Percentiles rank a stretch among this genome's conserved stretches.
phyloP scores from a whole-genome alignment of 2,329 filamentous ascomycete genomes.

The Diaporthe ilicicola region DNA sequence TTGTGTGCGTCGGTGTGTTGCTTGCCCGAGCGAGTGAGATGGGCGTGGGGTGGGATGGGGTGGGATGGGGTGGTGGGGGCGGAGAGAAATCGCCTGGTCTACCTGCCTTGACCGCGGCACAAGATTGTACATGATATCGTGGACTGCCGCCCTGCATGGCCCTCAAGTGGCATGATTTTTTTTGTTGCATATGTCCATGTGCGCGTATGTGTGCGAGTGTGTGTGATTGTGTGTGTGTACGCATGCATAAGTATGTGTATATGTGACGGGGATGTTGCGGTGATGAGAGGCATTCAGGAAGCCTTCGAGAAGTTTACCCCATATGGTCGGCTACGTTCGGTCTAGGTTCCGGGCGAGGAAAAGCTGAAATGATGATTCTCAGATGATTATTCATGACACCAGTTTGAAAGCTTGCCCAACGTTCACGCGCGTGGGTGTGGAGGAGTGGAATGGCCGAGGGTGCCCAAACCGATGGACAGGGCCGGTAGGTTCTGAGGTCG shows the following conservation, averaged over 20 bases:
- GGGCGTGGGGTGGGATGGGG: background rate
- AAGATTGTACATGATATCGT: background rate
- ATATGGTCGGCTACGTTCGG: background rate
- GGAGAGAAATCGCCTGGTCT: background rate
- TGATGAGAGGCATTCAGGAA: background rate
- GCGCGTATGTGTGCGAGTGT: too few species aligned
- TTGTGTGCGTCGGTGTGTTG: slow-evolving; percentile 8
- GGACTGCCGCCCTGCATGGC: background rate
- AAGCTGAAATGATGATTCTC: slow-evolving; percentile 11
- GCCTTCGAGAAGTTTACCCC: slow-evolving; percentile 10
- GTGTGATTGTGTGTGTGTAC: background rate
- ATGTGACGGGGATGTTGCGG: background rate
- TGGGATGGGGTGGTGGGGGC: background rate
- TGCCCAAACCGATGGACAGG: background rate
- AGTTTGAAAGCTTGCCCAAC: slow-evolving; percentile 18
- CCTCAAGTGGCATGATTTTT: slow-evolving; percentile 3
- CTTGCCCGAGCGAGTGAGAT: background rate
- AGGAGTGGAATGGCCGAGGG: background rate
- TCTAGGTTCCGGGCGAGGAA: background rate
- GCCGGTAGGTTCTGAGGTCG: background rate
- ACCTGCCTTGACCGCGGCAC: background rate
- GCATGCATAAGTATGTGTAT: background rate
- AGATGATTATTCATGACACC: slow-evolving; percentile 17
- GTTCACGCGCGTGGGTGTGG: slow-evolving; percentile 5
- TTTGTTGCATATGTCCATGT: background rate